Evolutionary conservation across 495 filamentous ascomycete genomes (phyloP), one percentile per base, ranked within the genome.

Genomic region (Copromyces sp.): DNA sequence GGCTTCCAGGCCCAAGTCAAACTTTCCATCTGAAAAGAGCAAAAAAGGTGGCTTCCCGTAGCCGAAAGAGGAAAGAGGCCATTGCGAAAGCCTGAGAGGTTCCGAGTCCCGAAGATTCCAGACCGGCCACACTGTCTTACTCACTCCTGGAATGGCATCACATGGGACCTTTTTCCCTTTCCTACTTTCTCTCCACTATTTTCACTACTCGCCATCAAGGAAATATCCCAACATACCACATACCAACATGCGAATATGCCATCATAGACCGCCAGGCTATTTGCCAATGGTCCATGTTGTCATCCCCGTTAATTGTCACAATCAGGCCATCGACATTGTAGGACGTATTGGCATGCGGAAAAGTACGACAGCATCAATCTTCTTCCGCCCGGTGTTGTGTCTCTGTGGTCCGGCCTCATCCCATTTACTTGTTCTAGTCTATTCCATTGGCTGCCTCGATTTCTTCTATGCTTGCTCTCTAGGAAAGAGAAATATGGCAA

Each of bases 311-410:
- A 14, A 32, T 8, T 39, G 11, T 16, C 29, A 47, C 71, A 2
- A 17, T 39, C 70, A 39, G 20, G 44, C 4, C 68, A 39, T 41
- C n/a, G 3, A 39, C 4, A 45, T 20, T 37, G 32, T 2, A 24
- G 73, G 53, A 53, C 44, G 69, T 72, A 74, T 77, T 78, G 78
- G 78, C 78, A 79, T 29, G 14, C 53, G 53, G 53, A 37, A 29
- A 35, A 16, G 53, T 24, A 65, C 14, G 53, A 65, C 2, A 20
- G 11, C 53, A 29, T 37, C 29, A 17, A 16, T 65, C 14, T 35
- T 35, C 24, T 65, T 29, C 29, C 53, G 7, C 5, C 29, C 53
- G 29, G 35, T 16, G 14, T 65, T 65, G 53, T 35, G 53, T 37
- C 35, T 17, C 29, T 65, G 53, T 35, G 53, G 29, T 7, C 53